Evolutionary conservation across 441 rosid genomes (phyloP), one percentile per base, ranked within the genome.

Genomic region (Mallotus japonicus): DNA sequence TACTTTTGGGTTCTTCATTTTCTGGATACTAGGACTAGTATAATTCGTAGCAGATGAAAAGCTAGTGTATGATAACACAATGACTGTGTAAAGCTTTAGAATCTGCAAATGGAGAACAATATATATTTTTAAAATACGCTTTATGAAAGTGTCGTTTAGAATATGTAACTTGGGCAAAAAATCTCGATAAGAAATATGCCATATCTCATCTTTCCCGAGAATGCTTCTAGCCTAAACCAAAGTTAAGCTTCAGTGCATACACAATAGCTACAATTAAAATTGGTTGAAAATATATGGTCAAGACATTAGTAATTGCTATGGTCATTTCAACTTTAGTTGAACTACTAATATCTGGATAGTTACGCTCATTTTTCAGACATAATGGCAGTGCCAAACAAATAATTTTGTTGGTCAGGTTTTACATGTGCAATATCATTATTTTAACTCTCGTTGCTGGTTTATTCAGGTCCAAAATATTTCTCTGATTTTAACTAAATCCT

Each of bases 381-480:
- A 57, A 19, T 19, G 11, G n/a, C 28, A 20, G n/a, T 14, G 37
- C 19, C 13, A 47, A 17, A 28, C 44, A 7, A 7, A 44, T 55
- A 5, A 17, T 68, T n/a, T 11, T 34, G 9, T 51, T 4, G 6
- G 28, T 44, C 17, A 19, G 17, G 37, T 15, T 22, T 46, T 57
- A 28, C 5, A 56, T 67, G 47, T 70, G 70, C 28, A 66, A 44
- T 34, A 46, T 55, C 15, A 49, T 34, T 63, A 46, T 47, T 40
- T 56, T 69, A 42, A 17, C 28, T 34, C 16, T 71, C 28, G 68
- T 75, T 54, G 19, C 57, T 46, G 6, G 63, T 42, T 19, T 70
- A 20, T 77, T 59, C 93, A 96, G 99, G 97, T 96, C 78, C 89
- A 87, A 79, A 84, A 76, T 78, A 89, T 96, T 67, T 87, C 97